Percentiles rank a stretch among this genome's conserved stretches.
phyloP scores from a whole-genome alignment of 225 moss, liverwort and hornwort species.

The Antitrichia curtipendula region DNA sequence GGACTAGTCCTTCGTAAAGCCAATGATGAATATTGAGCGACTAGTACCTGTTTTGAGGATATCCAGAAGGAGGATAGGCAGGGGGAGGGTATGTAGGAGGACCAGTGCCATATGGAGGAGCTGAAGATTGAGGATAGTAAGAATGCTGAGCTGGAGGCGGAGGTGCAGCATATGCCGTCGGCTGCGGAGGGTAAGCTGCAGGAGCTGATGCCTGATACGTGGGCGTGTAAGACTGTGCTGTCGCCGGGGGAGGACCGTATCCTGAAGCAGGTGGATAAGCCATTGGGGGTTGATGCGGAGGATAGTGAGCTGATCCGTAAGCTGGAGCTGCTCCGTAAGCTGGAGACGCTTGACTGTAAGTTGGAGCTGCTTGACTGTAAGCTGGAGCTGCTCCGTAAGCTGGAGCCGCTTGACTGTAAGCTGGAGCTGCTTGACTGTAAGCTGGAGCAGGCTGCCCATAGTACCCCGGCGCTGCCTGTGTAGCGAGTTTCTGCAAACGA shows the following conservation, averaged over 20 bases:
- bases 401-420: neutral
- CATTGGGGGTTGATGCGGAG: neutral
- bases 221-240: neutral
- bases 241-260: neutral
- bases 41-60: neutral
- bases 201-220: neutral
- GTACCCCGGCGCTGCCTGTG: neutral
- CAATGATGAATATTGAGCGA: neutral
- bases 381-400: neutral
- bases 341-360: neutral
- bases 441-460: neutral
- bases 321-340: neutral
- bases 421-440: neutral
- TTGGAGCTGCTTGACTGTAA: neutral
- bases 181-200: neutral
- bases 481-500: constrained; percentile 3
- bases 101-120: neutral
- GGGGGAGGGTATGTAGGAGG: constrained; percentile 4
- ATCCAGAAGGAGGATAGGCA: neutral
- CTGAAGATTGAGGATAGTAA: neutral
- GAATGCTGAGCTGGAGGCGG: neutral
- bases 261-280: constrained; percentile 3
- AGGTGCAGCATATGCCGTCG: neutral
- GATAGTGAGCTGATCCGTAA: neutral
- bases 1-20: neutral